phyloP scores from a whole-genome alignment of 2,329 filamentous ascomycete genomes.

The Fusarium sp. region DNA sequence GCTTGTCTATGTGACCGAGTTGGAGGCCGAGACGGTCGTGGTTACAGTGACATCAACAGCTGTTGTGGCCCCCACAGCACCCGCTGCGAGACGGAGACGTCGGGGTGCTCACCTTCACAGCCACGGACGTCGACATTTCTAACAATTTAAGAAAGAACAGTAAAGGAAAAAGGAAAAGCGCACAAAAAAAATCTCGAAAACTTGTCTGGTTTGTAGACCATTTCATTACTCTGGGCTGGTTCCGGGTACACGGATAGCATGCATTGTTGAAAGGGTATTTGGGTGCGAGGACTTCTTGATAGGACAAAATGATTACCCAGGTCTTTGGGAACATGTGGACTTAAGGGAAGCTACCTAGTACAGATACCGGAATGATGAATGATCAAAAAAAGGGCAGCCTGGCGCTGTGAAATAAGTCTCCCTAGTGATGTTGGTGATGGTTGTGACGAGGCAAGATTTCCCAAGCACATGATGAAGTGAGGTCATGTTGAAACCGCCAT shows the following conservation, averaged over 20 bases:
- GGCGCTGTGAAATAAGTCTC: slow-evolving; percentile 28
- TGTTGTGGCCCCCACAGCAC: slow-evolving; percentile 28
- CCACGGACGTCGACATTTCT: slow-evolving; percentile 46
- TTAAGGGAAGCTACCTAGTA: slow-evolving; percentile 46
- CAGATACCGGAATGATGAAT: slow-evolving; percentile 47
- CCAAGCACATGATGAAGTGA: not conserved
- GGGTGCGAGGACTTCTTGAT: slow-evolving; percentile 48
- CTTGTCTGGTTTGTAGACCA: slow-evolving; percentile 30
- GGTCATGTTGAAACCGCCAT: not conserved
- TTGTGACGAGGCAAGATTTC: slow-evolving; percentile 2
- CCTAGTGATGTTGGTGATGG: slow-evolving; percentile 20
- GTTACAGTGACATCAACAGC: slow-evolving; percentile 51
- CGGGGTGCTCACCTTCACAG: slow-evolving; percentile 52
- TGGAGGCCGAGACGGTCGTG: slow-evolving; percentile 55
- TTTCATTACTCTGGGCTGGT: slow-evolving; percentile 50
- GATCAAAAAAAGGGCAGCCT: slow-evolving; percentile 32
- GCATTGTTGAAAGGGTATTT: slow-evolving; percentile 52
- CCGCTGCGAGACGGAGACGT: slow-evolving; percentile 41
- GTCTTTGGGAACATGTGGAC: slow-evolving; percentile 50
- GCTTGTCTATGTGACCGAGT: slow-evolving; percentile 63
- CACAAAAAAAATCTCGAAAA: slow-evolving; percentile 23
- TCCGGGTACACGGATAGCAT: slow-evolving; percentile 50
- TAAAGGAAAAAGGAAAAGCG: slow-evolving; percentile 11
- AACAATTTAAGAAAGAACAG: slow-evolving; percentile 25
- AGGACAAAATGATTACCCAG: slow-evolving; percentile 48